Percentiles rank a stretch among this genome's conserved stretches.
Conservation (phyloP, 2,329 filamentous ascomycete genomes). For the Colletotrichum echinochloae region DNA sequence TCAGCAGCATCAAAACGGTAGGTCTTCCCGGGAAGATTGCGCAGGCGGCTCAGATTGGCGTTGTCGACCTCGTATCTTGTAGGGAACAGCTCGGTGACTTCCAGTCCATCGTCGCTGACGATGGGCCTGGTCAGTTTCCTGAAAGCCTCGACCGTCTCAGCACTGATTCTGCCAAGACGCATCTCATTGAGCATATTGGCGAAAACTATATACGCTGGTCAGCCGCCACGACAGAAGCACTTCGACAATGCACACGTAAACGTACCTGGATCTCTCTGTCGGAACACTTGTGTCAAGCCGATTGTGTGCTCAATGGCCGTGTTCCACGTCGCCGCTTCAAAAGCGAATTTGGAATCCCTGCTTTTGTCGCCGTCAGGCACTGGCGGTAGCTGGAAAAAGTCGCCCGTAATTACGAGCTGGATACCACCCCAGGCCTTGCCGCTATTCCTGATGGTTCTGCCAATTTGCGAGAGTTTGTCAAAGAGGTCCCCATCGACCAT, state of each 20-base stretch:
- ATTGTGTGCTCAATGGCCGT: slow-evolving; percentile 97
- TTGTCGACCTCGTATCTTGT: slow-evolving; percentile 89
- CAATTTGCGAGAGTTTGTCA: slow-evolving; percentile 93
- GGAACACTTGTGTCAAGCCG: slow-evolving; percentile 93
- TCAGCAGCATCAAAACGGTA: slow-evolving; percentile 81
- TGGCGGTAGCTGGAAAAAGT: slow-evolving; percentile 97
- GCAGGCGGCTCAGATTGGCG: slow-evolving; percentile 83
- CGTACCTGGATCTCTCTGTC: slow-evolving; percentile 84
- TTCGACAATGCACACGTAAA: slow-evolving; percentile 16
- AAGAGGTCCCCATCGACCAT: slow-evolving; percentile 99
- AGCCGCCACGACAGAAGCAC: slow-evolving; percentile 15
- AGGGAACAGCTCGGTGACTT: slow-evolving; percentile 91
- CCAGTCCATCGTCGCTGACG: slow-evolving; percentile 79
- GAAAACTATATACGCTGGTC: slow-evolving; percentile 69
- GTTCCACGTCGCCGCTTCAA: slow-evolving; percentile 91
- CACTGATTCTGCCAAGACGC: slow-evolving; percentile 85
- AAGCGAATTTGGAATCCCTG: slow-evolving; percentile 84
- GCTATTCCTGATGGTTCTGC: slow-evolving; percentile 87
- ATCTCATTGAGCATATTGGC: slow-evolving; percentile 98
- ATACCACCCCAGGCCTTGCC: slow-evolving; percentile 95
- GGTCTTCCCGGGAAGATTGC: slow-evolving; percentile 74
- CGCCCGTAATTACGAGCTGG: slow-evolving; percentile 93
- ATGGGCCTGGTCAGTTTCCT: slow-evolving; percentile 77
- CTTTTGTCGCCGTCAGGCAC: slow-evolving; percentile 81
- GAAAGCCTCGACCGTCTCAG: slow-evolving; percentile 83